Evolutionary conservation across 1,284 basidiomycete genomes (phyloP).

Genomic region (Ustilago bromivora): DNA sequence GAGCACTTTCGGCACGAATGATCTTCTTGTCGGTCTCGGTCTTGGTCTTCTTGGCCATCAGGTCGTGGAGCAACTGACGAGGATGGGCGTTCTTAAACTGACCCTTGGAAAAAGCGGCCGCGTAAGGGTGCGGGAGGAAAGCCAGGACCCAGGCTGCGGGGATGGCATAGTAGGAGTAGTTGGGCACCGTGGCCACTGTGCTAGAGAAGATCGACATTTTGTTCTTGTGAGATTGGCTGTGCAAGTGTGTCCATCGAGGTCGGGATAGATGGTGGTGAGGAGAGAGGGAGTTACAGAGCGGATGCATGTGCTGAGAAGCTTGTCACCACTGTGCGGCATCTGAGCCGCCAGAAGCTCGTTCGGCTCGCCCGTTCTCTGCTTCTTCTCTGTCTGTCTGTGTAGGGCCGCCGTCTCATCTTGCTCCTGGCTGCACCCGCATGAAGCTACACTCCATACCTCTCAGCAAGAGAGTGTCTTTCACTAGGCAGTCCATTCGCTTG

Average conservation of each 20-base stretch:
- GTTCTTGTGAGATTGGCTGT: not conserved
- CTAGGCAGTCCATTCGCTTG: not conserved
- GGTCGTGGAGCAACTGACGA: constrained; percentile 42
- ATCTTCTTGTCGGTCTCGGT: constrained; percentile 37
- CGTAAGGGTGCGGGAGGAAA: constrained; percentile 38
- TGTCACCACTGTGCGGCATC: not conserved
- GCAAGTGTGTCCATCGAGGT: not conserved
- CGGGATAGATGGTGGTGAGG: not conserved
- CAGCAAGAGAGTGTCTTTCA: not conserved
- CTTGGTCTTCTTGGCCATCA: constrained; percentile 47
- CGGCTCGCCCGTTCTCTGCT: no score
- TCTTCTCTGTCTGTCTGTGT: no score
- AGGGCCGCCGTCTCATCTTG: not conserved
- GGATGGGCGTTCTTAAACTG: constrained; percentile 36
- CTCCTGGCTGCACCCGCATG: not conserved
- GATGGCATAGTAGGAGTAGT: constrained; percentile 46
- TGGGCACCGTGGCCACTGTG: constrained; percentile 17
- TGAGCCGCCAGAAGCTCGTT: no score
- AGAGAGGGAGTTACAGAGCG: not conserved
- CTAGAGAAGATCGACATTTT: constrained; percentile 34
- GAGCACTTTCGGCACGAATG: constrained; percentile 45
- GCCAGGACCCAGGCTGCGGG: constrained; percentile 41
- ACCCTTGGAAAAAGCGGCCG: constrained; percentile 13
- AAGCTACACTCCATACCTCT: not conserved
- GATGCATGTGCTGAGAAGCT: not conserved